A percentile compares a stretch with the other conserved stretches of the same genome.
Evolutionary conservation across 2,329 filamentous ascomycete species (phyloP).

Genomic region (Juglanconis oblonga): DNA sequence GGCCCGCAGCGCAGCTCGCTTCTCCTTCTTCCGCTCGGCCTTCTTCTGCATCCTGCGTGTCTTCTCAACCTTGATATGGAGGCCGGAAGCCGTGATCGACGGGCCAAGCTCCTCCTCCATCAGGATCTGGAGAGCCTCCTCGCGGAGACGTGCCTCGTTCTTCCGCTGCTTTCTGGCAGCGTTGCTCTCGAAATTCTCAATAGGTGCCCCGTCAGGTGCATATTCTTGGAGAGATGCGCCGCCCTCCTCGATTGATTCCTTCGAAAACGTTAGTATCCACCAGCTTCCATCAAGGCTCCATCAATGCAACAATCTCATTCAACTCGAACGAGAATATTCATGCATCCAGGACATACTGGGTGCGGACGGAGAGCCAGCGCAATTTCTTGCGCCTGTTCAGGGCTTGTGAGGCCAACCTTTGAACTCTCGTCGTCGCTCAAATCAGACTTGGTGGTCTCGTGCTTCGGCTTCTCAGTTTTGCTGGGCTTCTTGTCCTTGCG

Average conservation of each 20-base stretch:
- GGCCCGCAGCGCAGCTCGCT: constrained; percentile 15
- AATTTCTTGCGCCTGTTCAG: constrained; percentile 14
- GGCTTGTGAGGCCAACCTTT: constrained; percentile 18
- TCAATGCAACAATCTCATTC: not conserved
- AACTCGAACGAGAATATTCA: not conserved
- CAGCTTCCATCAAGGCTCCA: not conserved
- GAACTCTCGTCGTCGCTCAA: constrained; percentile 4
- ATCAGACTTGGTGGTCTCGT: not conserved
- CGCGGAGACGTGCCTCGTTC: constrained; percentile 7
- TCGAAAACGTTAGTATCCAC: not conserved
- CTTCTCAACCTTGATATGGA: not conserved
- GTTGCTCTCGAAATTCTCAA: not conserved
- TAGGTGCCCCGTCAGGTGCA: not conserved
- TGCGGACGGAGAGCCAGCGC: constrained; percentile 12
- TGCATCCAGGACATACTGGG: not conserved
- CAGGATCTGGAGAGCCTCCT: constrained; percentile 7
- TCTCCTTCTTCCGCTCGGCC: constrained; percentile 8
- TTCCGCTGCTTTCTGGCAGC: constrained; percentile 10
- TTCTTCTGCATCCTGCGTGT: constrained; percentile 17
- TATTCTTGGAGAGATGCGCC: constrained; percentile 8
- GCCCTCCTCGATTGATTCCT: constrained; percentile 12
- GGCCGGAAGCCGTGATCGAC: not conserved
- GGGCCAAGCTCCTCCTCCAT: not conserved
- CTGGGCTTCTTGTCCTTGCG: constrained; percentile 13
- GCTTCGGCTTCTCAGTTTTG: constrained; percentile 14